Evolutionary conservation across 176 grass and related monocot genomes (phyloP).

Genomic region (Oryza rufipogon): DNA sequence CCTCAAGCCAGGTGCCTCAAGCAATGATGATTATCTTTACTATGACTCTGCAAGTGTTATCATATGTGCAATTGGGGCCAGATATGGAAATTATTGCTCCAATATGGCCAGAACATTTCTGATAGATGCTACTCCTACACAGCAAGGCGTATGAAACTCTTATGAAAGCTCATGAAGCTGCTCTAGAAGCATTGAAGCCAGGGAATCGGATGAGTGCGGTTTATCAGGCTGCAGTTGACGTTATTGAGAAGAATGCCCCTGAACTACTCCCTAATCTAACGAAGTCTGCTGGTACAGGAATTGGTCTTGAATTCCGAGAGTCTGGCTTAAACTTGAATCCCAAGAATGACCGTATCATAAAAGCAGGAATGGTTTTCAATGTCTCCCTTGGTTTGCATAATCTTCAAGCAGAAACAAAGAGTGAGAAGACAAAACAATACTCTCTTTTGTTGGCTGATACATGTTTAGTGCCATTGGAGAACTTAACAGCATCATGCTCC

Average conservation of each 20-base stretch:
- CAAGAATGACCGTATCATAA: conserved; percentile 69
- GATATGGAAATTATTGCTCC: conserved; percentile 89
- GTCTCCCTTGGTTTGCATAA: conserved; percentile 90
- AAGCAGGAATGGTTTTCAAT: conserved; percentile 87
- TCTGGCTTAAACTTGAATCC: conserved; percentile 76
- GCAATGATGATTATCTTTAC: conserved; percentile 82
- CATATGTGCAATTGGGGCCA: conserved; percentile 82
- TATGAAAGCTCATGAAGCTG: conserved; percentile 91
- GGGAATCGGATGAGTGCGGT: conserved; percentile 66
- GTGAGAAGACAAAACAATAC: conserved; percentile 81
- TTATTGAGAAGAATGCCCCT: conserved; percentile 75
- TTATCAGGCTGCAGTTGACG: conserved; percentile 64
- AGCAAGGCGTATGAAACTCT: conserved; percentile 83
- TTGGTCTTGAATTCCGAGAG: conserved; percentile 91
- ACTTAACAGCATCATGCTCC: conserved; percentile 69
- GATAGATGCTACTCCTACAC: conserved; percentile 67
- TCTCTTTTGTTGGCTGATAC: conserved; percentile 85
- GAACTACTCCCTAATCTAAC: conserved; percentile 75
- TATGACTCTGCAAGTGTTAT: conserved; percentile 93
- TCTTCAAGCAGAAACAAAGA: conserved; percentile 68
- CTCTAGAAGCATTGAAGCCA: conserved; percentile 57
- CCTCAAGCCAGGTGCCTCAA: conserved; percentile 77
- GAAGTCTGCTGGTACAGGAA: conserved; percentile 86
- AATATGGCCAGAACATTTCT: conserved; percentile 91
- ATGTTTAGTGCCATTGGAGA: conserved; percentile 61